phyloP scores from a whole-genome alignment of 139 green algal species.

The Chlorella sorokiniana region DNA sequence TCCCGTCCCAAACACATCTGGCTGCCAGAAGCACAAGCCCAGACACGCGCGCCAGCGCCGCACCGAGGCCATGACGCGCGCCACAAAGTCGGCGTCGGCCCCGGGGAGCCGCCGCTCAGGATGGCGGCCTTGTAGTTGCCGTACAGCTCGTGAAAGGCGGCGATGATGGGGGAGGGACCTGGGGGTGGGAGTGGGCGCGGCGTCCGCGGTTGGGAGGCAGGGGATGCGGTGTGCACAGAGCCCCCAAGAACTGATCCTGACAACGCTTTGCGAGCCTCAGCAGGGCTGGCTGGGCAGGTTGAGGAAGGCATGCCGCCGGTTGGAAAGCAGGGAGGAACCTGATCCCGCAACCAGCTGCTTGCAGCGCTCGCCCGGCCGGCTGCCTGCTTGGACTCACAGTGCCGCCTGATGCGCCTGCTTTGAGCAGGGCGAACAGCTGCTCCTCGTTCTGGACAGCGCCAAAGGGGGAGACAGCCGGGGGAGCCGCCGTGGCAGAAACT shows the following conservation, averaged over 20 bases:
- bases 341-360: too few relatives aligned
- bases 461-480: conserved; percentile 41
- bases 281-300: too few relatives aligned
- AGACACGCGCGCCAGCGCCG: not conserved
- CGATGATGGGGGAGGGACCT: conserved; percentile 11
- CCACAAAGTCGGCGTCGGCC: conserved; percentile 68
- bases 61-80: conserved; percentile 26
- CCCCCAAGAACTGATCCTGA: too few relatives aligned
- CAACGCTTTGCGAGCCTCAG: too few relatives aligned
- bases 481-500: not conserved
- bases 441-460: conserved; percentile 52
- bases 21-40: not conserved
- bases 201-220: too few relatives aligned
- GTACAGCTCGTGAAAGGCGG: conserved; percentile 83
- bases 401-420: conserved; percentile 47
- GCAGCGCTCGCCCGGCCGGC: too few relatives aligned
- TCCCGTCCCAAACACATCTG: not conserved
- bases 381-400: conserved; percentile 24
- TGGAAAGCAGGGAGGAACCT: too few relatives aligned
- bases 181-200: not conserved
- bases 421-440: conserved; percentile 70
- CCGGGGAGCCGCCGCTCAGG: conserved; percentile 51
- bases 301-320: too few relatives aligned
- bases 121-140: conserved; percentile 80
- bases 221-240: too few relatives aligned